Evolutionary conservation across 306 rosid genomes (phyloP).

Genomic region (Astragalus membranaceus): DNA sequence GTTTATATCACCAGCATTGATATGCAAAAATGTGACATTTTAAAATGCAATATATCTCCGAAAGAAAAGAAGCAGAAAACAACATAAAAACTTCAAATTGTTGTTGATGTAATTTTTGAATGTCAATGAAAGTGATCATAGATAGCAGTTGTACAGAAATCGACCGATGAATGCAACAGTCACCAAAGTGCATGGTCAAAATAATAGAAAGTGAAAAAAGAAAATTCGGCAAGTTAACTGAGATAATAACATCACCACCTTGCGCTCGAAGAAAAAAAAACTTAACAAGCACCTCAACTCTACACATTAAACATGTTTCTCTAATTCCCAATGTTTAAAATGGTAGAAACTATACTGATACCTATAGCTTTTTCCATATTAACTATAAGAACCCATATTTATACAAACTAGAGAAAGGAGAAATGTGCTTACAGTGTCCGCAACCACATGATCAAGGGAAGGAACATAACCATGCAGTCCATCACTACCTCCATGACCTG

Average conservation of each 20-base stretch:
- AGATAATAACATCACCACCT: not conserved
- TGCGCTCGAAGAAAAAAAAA: not conserved
- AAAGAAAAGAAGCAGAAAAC: not conserved
- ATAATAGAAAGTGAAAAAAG: not conserved
- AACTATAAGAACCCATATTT: not conserved
- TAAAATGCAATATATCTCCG: not conserved
- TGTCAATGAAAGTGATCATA: not conserved
- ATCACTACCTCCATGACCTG: constrained; percentile 99
- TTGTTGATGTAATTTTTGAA: not conserved
- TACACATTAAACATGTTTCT: not conserved
- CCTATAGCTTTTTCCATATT: not conserved
- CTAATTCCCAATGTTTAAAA: not conserved
- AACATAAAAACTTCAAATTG: not conserved
- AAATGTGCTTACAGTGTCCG: constrained; percentile 72
- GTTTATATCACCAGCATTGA: constrained; percentile 10
- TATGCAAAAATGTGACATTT: not conserved
- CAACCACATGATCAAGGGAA: constrained; percentile 93
- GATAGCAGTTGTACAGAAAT: not conserved
- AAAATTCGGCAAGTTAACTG: not conserved
- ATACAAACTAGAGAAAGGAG: not conserved
- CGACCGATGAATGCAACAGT: not conserved
- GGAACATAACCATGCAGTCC: constrained; percentile 99
- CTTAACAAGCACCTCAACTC: not conserved
- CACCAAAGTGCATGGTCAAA: not conserved
- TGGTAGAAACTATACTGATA: not conserved